Conservation (phyloP, 345 rosid genomes). For the Orychophragmus violaceus region DNA sequence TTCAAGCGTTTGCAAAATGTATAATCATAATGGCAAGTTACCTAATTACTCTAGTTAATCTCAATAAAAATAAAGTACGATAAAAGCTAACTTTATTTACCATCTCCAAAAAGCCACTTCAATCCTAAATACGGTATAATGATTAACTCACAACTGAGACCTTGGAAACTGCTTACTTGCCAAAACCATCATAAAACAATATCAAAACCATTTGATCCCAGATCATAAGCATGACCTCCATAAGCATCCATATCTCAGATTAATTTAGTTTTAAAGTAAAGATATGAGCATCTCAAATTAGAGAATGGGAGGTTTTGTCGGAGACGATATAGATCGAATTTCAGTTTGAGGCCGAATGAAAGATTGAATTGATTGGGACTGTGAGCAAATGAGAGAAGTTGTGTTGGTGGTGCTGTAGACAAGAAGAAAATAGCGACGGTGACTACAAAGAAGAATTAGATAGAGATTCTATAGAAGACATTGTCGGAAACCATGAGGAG, state of each 20-base stretch:
- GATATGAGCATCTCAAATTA: conserved; percentile 33
- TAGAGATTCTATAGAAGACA: conserved; percentile 41
- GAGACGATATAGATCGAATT: conserved; percentile 46
- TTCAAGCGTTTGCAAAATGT: too few relatives aligned
- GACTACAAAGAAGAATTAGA: conserved; percentile 42
- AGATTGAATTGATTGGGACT: conserved; percentile 51
- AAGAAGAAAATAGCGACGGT: conserved; percentile 62
- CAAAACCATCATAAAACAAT: conserved; percentile 15
- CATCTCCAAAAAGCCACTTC: conserved; percentile 21
- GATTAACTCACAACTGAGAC: conserved; percentile 20
- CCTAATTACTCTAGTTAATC: background rate
- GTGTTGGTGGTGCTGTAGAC: conserved; percentile 57
- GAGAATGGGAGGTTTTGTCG: conserved; percentile 55
- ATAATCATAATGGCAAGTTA: too few relatives aligned
- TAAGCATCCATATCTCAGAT: conserved; percentile 17
- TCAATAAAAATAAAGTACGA: conserved; percentile 6
- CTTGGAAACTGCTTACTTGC: conserved; percentile 18
- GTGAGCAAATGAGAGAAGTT: conserved; percentile 56
- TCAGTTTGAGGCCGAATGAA: conserved; percentile 65
- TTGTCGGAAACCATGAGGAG: conserved; percentile 74
- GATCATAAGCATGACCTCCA: too few relatives aligned
- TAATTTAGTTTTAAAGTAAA: conserved; percentile 3
- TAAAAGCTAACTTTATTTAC: conserved; percentile 17
- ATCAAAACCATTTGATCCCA: conserved; percentile 8
- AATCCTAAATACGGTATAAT: conserved; percentile 3